A percentile compares a stretch with the other conserved stretches of the same genome.
These are phyloP conservation scores for Colletotrichum sp. DNA, from an alignment of 2,329 filamentous ascomycete genomes.

Conservation along the genomic window DNA sequence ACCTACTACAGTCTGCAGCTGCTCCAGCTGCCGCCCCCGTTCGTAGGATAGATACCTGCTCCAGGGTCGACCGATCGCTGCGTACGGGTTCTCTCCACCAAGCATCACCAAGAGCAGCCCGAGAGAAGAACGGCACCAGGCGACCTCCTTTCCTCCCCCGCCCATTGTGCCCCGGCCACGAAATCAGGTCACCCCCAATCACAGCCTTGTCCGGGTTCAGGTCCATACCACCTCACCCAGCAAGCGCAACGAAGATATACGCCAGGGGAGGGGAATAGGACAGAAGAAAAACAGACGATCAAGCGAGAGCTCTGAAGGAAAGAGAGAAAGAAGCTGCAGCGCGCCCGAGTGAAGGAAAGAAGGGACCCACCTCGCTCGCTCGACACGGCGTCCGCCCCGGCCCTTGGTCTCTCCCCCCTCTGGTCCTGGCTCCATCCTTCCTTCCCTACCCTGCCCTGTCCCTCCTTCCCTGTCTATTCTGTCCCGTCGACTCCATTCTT, in stretches of 20 bases:
- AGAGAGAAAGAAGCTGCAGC: not conserved
- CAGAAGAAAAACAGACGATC: not conserved
- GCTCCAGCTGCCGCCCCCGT: not conserved
- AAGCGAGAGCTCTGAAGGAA: not conserved
- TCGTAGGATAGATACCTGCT: not conserved
- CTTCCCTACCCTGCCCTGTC: not conserved
- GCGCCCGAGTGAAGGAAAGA: not conserved
- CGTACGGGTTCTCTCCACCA: not conserved
- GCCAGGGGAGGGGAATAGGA: not conserved
- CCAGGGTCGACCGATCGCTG: not conserved
- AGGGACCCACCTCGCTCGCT: not conserved
- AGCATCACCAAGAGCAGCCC: not conserved
- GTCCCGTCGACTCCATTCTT: not conserved
- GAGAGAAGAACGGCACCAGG: not conserved
- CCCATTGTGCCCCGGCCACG: not conserved
- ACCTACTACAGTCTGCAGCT: not conserved
- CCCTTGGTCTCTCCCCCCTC: not conserved
- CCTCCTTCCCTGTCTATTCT: not conserved
- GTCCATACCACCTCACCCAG: not conserved
- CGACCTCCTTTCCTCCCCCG: not conserved
- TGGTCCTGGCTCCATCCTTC: not conserved
- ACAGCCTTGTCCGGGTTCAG: constrained; percentile 10
- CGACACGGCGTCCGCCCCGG: constrained; percentile 8
- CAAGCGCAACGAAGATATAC: not conserved
- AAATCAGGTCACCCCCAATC: not conserved